A percentile compares a stretch with the other conserved stretches of the same genome.
phyloP scores from a whole-genome alignment of 2,329 filamentous ascomycete species.

The Raffaelea albimanens region DNA sequence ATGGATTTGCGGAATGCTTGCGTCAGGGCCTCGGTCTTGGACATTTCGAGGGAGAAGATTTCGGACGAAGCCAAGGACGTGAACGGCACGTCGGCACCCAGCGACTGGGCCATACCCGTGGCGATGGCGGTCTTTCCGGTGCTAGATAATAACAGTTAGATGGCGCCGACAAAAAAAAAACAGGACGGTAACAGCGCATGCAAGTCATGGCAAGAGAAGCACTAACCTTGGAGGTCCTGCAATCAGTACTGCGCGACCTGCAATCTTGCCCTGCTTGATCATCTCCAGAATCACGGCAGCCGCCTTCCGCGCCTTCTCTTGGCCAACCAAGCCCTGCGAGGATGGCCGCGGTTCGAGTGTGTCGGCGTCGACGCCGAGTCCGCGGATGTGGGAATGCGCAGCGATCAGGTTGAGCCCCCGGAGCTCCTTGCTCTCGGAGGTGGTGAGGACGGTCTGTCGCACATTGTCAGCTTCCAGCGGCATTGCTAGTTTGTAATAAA shows the following conservation, averaged over 20 bases:
- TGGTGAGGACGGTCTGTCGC: slow-evolving; percentile 55
- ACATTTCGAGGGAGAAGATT: slow-evolving; percentile 98
- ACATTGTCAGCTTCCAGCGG: not conserved
- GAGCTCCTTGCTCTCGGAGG: slow-evolving; percentile 93
- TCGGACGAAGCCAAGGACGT: slow-evolving; percentile 93
- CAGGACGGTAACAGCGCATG: not conserved
- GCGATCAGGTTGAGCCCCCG: slow-evolving; percentile 95
- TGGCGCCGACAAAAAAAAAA: not conserved
- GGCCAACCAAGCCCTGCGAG: slow-evolving; percentile 90
- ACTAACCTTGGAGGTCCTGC: slow-evolving; percentile 76
- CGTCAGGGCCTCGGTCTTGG: slow-evolving; percentile 94
- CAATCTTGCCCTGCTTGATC: slow-evolving; percentile 98
- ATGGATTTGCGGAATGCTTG: slow-evolving; percentile 99
- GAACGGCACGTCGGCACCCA: slow-evolving; percentile 90
- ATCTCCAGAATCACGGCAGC: slow-evolving; percentile 95
- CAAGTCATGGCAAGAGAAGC: slow-evolving; percentile 6
- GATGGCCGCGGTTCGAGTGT: slow-evolving; percentile 76
- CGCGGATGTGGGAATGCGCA: slow-evolving; percentile 95
- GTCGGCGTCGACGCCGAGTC: slow-evolving; percentile 84
- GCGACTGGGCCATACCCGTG: slow-evolving; percentile 96
- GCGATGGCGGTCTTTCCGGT: slow-evolving; percentile 98
- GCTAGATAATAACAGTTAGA: slow-evolving; percentile 32
- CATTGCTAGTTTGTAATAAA: not conserved
- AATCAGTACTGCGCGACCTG: slow-evolving; percentile 86
- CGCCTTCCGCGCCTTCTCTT: slow-evolving; percentile 92